A percentile compares a stretch with the other conserved stretches of the same genome.
These are phyloP conservation scores for Solanum acaule DNA, from an alignment of 257 asterid species.

Conservation along the genomic window DNA sequence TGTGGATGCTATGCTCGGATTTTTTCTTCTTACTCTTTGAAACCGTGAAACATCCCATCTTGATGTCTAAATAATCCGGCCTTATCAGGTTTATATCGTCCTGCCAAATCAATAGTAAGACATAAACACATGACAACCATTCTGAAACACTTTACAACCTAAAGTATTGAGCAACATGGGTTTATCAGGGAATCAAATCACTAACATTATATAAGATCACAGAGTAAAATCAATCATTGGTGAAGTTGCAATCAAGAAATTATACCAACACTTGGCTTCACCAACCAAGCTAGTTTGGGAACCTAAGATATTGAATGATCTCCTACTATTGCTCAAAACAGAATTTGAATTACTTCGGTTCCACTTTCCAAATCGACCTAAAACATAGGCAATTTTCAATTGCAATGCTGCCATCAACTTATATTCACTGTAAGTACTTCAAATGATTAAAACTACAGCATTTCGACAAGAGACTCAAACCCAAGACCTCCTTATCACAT, in stretches of 20 bases:
- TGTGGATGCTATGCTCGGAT: constrained; percentile 29
- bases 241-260: neutral
- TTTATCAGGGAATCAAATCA: neutral
- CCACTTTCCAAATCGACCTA: neutral
- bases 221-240: neutral
- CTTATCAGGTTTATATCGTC: neutral
- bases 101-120: neutral
- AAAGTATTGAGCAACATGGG: neutral
- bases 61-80: neutral
- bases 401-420: neutral
- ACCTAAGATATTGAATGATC: neutral
- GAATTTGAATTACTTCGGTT: neutral
- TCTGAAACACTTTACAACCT: neutral
- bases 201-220: neutral
- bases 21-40: constrained; percentile 65
- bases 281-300: neutral
- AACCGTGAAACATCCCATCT: constrained; percentile 83
- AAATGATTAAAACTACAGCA: neutral
- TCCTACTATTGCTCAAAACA: neutral
- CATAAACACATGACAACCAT: neutral
- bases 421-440: neutral
- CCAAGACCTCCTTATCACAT: neutral
- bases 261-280: neutral
- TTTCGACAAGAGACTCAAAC: neutral
- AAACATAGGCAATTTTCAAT: neutral